Conservation (phyloP, 768 basidiomycete genomes). For the Collybia sp. region DNA sequence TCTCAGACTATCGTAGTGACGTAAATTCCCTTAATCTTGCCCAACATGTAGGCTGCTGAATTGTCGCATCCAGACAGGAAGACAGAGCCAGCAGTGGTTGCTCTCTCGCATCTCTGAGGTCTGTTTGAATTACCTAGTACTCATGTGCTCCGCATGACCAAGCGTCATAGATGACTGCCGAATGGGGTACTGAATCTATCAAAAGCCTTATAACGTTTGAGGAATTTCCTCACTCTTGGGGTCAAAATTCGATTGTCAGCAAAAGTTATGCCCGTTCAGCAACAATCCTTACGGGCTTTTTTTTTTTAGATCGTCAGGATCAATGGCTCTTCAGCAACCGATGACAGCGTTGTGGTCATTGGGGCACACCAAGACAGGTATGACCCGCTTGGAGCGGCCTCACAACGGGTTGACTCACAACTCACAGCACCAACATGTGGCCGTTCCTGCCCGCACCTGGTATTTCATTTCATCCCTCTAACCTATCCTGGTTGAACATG, state of each 20-base stretch:
- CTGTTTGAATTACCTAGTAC: constrained; percentile 4
- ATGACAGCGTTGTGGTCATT: constrained; percentile 64
- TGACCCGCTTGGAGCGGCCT: constrained; percentile 1
- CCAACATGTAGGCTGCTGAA: constrained; percentile 15
- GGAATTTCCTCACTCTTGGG: constrained; percentile 81
- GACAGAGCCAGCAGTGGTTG: constrained; percentile 76
- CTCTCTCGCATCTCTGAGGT: constrained; percentile 64
- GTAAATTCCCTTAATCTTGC: constrained; percentile 32
- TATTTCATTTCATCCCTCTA: constrained; percentile 21
- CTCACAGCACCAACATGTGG: constrained; percentile 64
- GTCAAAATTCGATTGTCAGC: constrained; percentile 74
- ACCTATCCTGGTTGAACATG: constrained; percentile 14
- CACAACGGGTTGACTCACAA: too few species aligned
- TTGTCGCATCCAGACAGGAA: constrained; percentile 52
- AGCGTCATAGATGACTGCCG: constrained; percentile 50
- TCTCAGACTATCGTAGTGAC: constrained; percentile 68
- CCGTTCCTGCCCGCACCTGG: constrained; percentile 77
- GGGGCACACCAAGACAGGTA: constrained; percentile 85
- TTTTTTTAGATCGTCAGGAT: constrained; percentile 70
- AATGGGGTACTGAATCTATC: constrained; percentile 55
- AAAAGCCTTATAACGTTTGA: constrained; percentile 53
- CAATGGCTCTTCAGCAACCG: constrained; percentile 59
- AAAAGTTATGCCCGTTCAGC: constrained; percentile 3
- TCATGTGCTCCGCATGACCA: constrained; percentile 4
- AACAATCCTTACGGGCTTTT: constrained; percentile 3